A percentile compares a stretch with the other conserved stretches of the same genome.
Evolutionary conservation across 202 grass and related monocot genomes (phyloP).

Genomic region (Schoenoplectus triqueter): DNA sequence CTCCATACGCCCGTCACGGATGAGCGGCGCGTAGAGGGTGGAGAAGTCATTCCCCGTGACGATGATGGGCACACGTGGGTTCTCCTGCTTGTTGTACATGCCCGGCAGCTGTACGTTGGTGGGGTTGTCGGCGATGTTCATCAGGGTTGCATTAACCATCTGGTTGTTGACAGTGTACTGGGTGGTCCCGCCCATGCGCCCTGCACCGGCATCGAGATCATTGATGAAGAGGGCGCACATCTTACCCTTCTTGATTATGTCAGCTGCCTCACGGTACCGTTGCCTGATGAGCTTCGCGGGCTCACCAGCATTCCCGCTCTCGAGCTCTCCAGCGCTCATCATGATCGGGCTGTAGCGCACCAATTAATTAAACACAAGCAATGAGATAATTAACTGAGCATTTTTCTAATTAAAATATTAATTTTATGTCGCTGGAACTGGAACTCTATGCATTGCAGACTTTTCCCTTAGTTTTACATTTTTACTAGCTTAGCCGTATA

Average conservation of each 20-base stretch:
- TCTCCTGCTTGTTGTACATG: slow-evolving; percentile 97
- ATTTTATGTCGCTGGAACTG: too few relatives aligned
- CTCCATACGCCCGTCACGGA: slow-evolving; percentile 96
- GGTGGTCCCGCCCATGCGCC: slow-evolving; percentile 85
- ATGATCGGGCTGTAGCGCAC: slow-evolving; percentile 66
- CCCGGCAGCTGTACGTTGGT: slow-evolving; percentile 96
- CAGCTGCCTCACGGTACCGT: slow-evolving; percentile 85
- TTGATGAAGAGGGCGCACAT: slow-evolving; percentile 99
- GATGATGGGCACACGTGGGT: slow-evolving; percentile 84
- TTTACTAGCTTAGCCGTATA: too few relatives aligned
- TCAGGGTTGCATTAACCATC: slow-evolving; percentile 98
- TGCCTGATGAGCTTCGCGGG: slow-evolving; percentile 93
- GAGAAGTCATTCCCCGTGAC: slow-evolving; percentile 98
- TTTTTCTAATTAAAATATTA: too few relatives aligned
- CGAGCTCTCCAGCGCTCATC: slow-evolving; percentile 98
- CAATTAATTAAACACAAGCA: neutral
- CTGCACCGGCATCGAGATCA: slow-evolving; percentile 86
- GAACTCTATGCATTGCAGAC: too few relatives aligned
- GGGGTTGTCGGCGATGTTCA: slow-evolving; percentile 98
- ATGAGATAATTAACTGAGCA: too few relatives aligned
- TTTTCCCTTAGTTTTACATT: too few relatives aligned
- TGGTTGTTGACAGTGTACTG: slow-evolving; percentile 99
- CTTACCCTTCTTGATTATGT: slow-evolving; percentile 92
- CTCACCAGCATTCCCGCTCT: slow-evolving; percentile 96
- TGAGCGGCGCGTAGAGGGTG: slow-evolving; percentile 86